These are phyloP conservation scores for Candida endomychidarum DNA, from an alignment of 805 yeast species.

Conservation along the genomic window DNA sequence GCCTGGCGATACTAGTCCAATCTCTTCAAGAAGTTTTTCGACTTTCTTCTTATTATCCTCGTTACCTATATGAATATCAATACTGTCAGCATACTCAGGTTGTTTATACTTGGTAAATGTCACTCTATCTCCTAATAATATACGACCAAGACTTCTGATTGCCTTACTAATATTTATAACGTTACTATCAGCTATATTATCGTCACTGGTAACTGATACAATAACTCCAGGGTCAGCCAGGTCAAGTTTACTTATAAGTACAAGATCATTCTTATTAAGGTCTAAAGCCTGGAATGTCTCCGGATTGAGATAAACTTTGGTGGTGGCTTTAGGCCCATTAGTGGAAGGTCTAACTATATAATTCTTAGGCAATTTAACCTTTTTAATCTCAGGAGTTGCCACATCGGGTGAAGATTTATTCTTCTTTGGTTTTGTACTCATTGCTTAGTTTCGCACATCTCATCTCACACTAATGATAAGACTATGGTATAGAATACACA, in stretches of 20 bases:
- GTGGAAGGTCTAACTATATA: slow-evolving; percentile 40
- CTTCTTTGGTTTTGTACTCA: slow-evolving; percentile 15
- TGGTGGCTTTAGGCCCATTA: slow-evolving; percentile 26
- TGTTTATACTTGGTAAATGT: slow-evolving; percentile 49
- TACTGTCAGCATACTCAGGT: slow-evolving; percentile 31
- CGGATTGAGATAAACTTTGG: slow-evolving; percentile 42
- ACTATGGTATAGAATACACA: too few relatives aligned
- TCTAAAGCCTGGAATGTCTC: slow-evolving; percentile 49
- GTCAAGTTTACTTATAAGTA: slow-evolving; percentile 41
- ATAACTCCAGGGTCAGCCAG: slow-evolving; percentile 47
- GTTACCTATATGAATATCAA: background rate
- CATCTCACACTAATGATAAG: too few relatives aligned
- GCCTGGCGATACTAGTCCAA: slow-evolving; percentile 64
- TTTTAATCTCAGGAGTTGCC: slow-evolving; percentile 22
- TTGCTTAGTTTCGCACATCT: slow-evolving; percentile 5
- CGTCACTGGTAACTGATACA: slow-evolving; percentile 42
- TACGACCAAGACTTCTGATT: slow-evolving; percentile 33
- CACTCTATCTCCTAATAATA: slow-evolving; percentile 50
- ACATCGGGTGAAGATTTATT: slow-evolving; percentile 4
- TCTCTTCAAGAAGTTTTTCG: slow-evolving; percentile 47
- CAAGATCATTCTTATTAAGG: slow-evolving; percentile 44
- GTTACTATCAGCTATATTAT: slow-evolving; percentile 26
- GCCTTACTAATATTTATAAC: slow-evolving; percentile 27
- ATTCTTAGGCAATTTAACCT: slow-evolving; percentile 39
- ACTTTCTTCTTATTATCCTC: slow-evolving; percentile 22